phyloP scores from a whole-genome alignment of 345 rosid species.

The Eucalyptus decipiens region DNA sequence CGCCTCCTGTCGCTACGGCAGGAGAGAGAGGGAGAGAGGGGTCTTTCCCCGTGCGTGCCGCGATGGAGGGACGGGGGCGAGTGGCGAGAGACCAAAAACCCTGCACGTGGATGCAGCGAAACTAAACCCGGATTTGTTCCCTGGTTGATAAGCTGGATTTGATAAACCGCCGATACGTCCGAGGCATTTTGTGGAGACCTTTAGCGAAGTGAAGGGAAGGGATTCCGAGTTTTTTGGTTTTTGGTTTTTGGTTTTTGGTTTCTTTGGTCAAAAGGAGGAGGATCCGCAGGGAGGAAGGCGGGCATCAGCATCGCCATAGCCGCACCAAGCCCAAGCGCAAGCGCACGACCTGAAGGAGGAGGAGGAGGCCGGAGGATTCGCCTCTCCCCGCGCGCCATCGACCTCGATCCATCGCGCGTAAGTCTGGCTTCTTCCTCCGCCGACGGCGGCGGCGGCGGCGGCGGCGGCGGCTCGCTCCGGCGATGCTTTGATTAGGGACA shows the following conservation, averaged over 20 bases:
- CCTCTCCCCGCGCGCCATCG: neutral
- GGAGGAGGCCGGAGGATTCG: neutral
- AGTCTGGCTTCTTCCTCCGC: neutral
- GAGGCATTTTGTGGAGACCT: conserved; percentile 4
- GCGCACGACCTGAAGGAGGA: neutral
- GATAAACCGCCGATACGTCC: conserved; percentile 71
- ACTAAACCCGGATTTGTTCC: conserved; percentile 62
- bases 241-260: neutral
- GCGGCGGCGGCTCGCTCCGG: neutral
- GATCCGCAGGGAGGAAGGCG: neutral
- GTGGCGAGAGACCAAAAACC: neutral
- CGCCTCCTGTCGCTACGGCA: neutral
- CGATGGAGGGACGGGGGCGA: neutral
- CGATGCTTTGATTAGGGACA: neutral
- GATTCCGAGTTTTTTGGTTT: neutral
- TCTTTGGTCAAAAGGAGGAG: neutral
- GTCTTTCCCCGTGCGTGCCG: neutral
- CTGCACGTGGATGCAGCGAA: conserved; percentile 29
- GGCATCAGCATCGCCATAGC: neutral
- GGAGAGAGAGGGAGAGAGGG: neutral
- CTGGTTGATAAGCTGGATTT: conserved; percentile 36
- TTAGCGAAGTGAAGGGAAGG: neutral
- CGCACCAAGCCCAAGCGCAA: neutral
- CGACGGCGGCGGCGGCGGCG: neutral
- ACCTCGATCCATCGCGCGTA: neutral